These are phyloP conservation scores for Amylostereum chailletii DNA, from an alignment of 1,284 basidiomycete genomes.

Conservation along the genomic window DNA sequence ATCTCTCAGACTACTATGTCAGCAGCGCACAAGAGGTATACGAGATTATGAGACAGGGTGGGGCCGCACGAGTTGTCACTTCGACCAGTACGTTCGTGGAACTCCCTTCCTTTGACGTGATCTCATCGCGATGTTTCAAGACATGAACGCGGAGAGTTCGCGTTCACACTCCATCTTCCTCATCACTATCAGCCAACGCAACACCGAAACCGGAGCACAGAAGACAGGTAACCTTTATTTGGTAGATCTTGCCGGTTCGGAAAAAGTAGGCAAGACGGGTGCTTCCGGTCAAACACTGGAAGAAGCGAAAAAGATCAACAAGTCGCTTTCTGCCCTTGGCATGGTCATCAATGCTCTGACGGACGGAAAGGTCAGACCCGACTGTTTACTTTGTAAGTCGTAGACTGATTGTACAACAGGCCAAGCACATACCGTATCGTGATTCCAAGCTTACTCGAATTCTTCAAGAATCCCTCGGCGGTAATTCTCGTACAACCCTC, in stretches of 20 bases:
- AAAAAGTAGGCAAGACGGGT: conserved; percentile 99
- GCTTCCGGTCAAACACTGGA: conserved; percentile 98
- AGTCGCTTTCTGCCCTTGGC: conserved; percentile 92
- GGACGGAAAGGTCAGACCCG: conserved; percentile 75
- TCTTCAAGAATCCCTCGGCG: conserved; percentile 98
- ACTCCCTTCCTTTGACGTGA: not conserved
- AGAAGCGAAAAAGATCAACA: conserved; percentile 99
- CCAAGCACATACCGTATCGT: conserved; percentile 96
- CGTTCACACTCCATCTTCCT: conserved; percentile 99
- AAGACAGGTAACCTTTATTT: conserved; percentile 98
- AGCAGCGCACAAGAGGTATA: conserved; percentile 95
- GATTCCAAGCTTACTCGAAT: conserved; percentile 99
- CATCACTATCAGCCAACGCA: conserved; percentile 94
- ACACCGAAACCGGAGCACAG: conserved; percentile 90
- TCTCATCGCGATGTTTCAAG: conserved; percentile 30
- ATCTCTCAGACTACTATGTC: conserved; percentile 96
- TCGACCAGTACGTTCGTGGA: conserved; percentile 72
- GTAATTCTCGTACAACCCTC: conserved; percentile 96
- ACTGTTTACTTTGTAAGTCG: not conserved
- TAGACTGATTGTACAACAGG: conserved; percentile 37
- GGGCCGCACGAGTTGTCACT: conserved; percentile 84
- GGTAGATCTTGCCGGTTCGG: conserved; percentile 97
- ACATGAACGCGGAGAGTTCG: conserved; percentile 99
- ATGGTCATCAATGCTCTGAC: conserved; percentile 99
- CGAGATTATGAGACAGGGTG: conserved; percentile 97